Conservation (phyloP, 2,329 filamentous ascomycete genomes). For the Phoma sp. region DNA sequence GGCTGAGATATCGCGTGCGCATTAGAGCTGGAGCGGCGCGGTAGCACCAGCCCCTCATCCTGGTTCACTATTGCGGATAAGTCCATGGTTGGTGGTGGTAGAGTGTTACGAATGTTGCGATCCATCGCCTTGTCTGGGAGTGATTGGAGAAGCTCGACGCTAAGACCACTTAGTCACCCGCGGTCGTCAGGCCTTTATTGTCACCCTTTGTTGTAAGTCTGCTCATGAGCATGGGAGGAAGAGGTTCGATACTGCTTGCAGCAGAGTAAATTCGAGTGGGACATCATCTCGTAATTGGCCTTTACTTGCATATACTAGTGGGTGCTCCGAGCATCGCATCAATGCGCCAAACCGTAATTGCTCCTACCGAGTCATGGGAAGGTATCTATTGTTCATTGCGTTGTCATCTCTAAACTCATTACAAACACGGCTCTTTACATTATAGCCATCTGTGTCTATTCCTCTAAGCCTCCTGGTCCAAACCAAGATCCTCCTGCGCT, state of each 20-base stretch:
- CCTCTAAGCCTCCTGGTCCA: constrained; percentile 54
- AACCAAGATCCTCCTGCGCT: constrained; percentile 57
- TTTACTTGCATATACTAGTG: constrained; percentile 33
- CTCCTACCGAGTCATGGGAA: constrained; percentile 32
- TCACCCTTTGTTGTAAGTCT: not conserved
- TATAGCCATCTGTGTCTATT: constrained; percentile 13
- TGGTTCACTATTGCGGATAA: constrained; percentile 46
- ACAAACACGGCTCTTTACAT: constrained; percentile 18
- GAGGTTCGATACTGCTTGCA: not conserved
- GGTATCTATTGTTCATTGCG: constrained; percentile 19
- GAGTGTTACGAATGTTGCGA: constrained; percentile 32
- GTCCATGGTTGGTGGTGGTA: constrained; percentile 42
- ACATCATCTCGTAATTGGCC: constrained; percentile 3
- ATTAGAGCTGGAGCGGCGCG: constrained; percentile 40
- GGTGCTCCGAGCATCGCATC: constrained; percentile 28
- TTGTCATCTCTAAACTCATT: constrained; percentile 16
- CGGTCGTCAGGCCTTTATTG: constrained; percentile 1
- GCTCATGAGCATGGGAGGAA: not conserved
- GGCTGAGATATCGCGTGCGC: constrained; percentile 34
- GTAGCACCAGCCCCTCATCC: constrained; percentile 37
- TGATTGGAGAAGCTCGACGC: constrained; percentile 17
- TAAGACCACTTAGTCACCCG: constrained; percentile 14
- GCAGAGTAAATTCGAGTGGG: not conserved
- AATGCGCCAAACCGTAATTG: constrained; percentile 31
- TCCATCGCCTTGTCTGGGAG: constrained; percentile 21